These are phyloP conservation scores for Cyclotella atomus DNA, from an alignment of 108 stramenopile genomes.

Conservation along the genomic window DNA sequence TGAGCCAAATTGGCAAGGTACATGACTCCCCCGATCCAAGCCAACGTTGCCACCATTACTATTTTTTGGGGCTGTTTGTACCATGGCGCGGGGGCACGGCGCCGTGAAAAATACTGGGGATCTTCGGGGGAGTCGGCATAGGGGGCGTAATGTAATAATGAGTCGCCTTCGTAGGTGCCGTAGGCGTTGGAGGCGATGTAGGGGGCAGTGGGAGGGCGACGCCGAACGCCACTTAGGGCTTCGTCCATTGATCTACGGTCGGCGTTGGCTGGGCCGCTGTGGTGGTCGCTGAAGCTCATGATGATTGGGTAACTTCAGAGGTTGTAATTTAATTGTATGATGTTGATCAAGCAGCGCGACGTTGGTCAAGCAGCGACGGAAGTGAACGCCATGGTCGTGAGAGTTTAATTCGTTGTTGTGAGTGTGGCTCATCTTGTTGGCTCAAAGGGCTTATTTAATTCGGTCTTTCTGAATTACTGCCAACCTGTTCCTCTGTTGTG, in stretches of 20 bases:
- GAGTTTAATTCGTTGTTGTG: background rate
- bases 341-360: background rate
- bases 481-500: too few relatives aligned
- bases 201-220: conserved; percentile 17
- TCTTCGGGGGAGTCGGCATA: background rate
- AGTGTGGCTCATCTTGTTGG: too few relatives aligned
- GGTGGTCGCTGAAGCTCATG: conserved; percentile 5
- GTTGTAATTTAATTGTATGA: background rate
- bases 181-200: conserved; percentile 18
- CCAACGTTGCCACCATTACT: conserved; percentile 18
- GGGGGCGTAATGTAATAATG: conserved; percentile 19
- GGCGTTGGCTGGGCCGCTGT: background rate
- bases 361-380: too few relatives aligned
- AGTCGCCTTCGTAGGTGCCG: conserved; percentile 33
- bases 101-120: background rate
- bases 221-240: conserved; percentile 3
- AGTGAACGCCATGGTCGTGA: background rate
- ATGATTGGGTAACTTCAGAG: background rate
- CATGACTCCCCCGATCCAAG: conserved; percentile 40
- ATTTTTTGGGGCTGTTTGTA: conserved; percentile 28
- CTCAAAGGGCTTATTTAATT: too few relatives aligned
- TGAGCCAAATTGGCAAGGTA: conserved; percentile 38
- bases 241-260: background rate
- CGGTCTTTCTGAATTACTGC: too few relatives aligned
- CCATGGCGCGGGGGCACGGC: conserved; percentile 22